A percentile compares a stretch with the other conserved stretches of the same genome.
These are phyloP conservation scores for Blepharisma japonicum DNA, from an alignment of 73 alveolate genomes.

Conservation along the genomic window DNA sequence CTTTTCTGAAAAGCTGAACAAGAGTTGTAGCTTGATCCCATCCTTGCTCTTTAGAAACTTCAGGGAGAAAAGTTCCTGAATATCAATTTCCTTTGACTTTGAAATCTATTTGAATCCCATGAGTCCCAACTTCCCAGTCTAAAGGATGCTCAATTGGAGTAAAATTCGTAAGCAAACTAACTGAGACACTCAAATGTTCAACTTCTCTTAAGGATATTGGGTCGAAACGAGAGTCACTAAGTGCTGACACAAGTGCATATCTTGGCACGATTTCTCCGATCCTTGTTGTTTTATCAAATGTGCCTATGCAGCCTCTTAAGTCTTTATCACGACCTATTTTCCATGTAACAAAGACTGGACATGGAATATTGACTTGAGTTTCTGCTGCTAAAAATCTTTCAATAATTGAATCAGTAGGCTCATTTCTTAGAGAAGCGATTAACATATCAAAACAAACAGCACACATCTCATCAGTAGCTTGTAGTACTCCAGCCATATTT, in stretches of 20 bases:
- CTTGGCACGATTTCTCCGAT: conserved; percentile 45
- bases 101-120: conserved; percentile 79
- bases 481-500: too few species aligned
- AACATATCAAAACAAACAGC: conserved; percentile 8
- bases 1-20: conserved; percentile 59
- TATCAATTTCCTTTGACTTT: conserved; percentile 41
- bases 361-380: conserved; percentile 13
- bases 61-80: conserved; percentile 82
- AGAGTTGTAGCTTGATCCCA: conserved; percentile 71
- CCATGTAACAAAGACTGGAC: conserved; percentile 79
- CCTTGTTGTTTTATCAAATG: conserved; percentile 48
- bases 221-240: conserved; percentile 71
- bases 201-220: conserved; percentile 61
- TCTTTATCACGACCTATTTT: conserved; percentile 37
- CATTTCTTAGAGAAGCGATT: background rate
- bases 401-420: background rate
- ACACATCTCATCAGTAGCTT: conserved; percentile 23
- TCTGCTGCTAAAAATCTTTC: conserved; percentile 7
- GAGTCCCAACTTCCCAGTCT: conserved; percentile 86
- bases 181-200: conserved; percentile 38
- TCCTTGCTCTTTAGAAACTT: conserved; percentile 76
- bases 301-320: conserved; percentile 85
- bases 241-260: conserved; percentile 67
- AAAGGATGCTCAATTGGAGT: conserved; percentile 61
- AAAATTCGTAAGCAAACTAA: conserved; percentile 59